Conservation (phyloP, 306 rosid genomes). For the Ochetophila trinervis region DNA sequence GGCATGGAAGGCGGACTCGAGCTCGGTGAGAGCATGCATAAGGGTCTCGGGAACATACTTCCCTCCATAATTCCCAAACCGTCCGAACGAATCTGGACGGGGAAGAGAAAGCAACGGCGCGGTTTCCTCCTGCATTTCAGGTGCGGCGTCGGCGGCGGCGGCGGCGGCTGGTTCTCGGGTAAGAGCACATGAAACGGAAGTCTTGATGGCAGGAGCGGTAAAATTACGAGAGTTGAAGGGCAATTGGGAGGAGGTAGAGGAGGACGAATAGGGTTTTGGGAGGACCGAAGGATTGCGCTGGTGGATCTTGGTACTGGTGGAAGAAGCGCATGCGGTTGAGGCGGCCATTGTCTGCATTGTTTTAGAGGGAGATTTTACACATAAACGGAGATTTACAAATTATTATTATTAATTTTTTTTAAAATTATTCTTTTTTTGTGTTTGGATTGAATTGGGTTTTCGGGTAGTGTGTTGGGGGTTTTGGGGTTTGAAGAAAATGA, state of each 20-base stretch:
- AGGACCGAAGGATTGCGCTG: constrained; percentile 17
- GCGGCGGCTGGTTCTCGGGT: constrained; percentile 29
- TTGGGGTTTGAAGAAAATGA: too few relatives aligned
- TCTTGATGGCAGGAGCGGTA: constrained; percentile 26
- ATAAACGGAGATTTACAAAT: too few relatives aligned
- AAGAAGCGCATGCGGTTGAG: background rate
- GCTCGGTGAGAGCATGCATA: constrained; percentile 85
- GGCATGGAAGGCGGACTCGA: constrained; percentile 66
- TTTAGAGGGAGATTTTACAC: background rate
- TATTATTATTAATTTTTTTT: too few relatives aligned
- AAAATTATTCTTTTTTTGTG: too few relatives aligned
- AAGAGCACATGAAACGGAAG: constrained; percentile 50
- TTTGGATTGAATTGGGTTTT: too few relatives aligned
- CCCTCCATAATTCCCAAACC: constrained; percentile 87
- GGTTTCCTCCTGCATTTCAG: constrained; percentile 34
- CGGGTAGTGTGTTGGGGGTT: too few relatives aligned
- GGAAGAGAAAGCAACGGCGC: constrained; percentile 28
- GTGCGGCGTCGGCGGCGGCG: background rate
- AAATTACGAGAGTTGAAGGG: constrained; percentile 32
- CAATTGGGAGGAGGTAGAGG: constrained; percentile 23
- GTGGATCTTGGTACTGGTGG: constrained; percentile 29
- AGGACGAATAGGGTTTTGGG: constrained; percentile 33
- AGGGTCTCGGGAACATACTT: constrained; percentile 95
- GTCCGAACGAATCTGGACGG: constrained; percentile 87
- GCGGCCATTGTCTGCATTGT: background rate